Base-by-base conservation (phyloP, 2,329 filamentous ascomycete species). In the Colletotrichum graminicola region DNA sequence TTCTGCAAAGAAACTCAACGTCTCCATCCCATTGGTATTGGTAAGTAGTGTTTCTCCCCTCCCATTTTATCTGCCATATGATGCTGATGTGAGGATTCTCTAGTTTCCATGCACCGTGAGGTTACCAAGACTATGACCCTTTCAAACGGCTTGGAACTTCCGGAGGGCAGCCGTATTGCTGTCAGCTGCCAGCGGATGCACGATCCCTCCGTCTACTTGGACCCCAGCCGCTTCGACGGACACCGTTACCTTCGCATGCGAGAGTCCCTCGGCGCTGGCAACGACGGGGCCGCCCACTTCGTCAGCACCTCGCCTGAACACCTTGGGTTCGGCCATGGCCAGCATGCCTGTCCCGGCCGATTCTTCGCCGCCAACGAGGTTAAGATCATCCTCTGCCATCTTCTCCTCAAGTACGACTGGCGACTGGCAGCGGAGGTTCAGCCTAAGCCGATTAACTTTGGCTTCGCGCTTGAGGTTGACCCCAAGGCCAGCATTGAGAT, bases 361-460 rank as follows among this genome's bases (percentile, higher is more conserved):
- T 82, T 81, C 73, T 82, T 82, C 75, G 81, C 80, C 1, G 76
- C 75, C 21, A 78, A 80, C 66, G 78, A 82, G 74, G 76, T 82
- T 29, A 82, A 83, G 76, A 74, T 82, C 26, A 47, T 77, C n/a
- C 63, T 81, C 29, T 74, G 76, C 66, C 76, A 78, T 57, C 36
- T 82, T 2, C 54, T 82, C 45, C 70, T 76, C 66, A 78, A 77
- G 67, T 82, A 79, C 73, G 80, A 81, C 59, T 75, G 73, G 69
- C 47, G 69, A 18, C 34, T 72, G 54, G 66, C 65, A 1, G 52
- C 45, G 1, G 54, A 69, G n/a, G 73, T 43, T 34, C 60, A 59
- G 57, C 64, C 69, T 3, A 57, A n/a, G 14, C 34, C 62, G 1
- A 26, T 65, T 2, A 63, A 55, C 21, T 72, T 68, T 23, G 69